phyloP scores from a whole-genome alignment of 2,329 filamentous ascomycete genomes.

The Cladophialophora immunda region DNA sequence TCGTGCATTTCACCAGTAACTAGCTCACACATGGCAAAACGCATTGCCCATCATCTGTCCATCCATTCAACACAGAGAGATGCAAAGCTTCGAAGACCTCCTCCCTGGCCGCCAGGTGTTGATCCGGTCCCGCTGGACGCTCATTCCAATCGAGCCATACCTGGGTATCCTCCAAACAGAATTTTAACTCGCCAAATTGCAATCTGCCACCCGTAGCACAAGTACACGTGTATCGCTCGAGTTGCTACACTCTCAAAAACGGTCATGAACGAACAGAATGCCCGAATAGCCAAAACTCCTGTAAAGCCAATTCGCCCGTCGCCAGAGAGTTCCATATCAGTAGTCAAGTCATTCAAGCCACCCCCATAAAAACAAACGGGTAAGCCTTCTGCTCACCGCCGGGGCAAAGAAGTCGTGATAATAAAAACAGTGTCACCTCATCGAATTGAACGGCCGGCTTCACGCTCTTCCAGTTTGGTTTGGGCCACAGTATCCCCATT shows the following conservation, averaged over 20 bases:
- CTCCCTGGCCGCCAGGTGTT: slow-evolving; percentile 1
- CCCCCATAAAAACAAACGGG: slow-evolving; percentile 7
- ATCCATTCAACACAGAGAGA: neutral
- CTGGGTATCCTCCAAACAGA: slow-evolving; percentile 4
- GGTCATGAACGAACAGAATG: neutral
- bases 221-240: slow-evolving; percentile 33
- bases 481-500: slow-evolving; percentile 88
- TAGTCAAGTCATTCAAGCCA: slow-evolving; percentile 20
- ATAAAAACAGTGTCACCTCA: slow-evolving; percentile 45
- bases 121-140: slow-evolving; percentile 10
- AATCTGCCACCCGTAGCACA: slow-evolving; percentile 27
- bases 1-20: slow-evolving; percentile 12
- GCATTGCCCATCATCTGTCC: slow-evolving; percentile 13
- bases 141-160: slow-evolving; percentile 9
- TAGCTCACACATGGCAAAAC: slow-evolving; percentile 22
- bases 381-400: slow-evolving; percentile 5
- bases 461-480: slow-evolving; percentile 78
- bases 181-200: slow-evolving; percentile 21
- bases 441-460: slow-evolving; percentile 68
- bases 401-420: slow-evolving; percentile 22
- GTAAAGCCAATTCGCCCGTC: neutral
- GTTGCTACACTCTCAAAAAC: slow-evolving; percentile 7
- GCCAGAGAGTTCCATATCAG: neutral
- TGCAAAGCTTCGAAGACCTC: neutral
- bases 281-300: neutral